These are phyloP conservation scores for Polyporus arcularius DNA, from an alignment of 768 basidiomycete genomes.

Conservation along the genomic window DNA sequence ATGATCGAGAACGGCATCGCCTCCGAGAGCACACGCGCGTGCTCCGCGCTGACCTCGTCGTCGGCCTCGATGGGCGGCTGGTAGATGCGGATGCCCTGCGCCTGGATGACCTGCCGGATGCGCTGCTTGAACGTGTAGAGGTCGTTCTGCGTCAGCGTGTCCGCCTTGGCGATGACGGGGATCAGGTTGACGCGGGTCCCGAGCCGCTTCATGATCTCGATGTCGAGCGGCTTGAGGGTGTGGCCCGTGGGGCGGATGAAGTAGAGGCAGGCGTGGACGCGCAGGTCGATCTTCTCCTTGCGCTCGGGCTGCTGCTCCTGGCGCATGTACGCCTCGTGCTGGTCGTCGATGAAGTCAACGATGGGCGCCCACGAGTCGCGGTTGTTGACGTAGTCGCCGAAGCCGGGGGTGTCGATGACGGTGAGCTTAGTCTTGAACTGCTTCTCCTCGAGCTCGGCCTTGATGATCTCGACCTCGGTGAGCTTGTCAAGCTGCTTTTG, in stretches of 20 bases:
- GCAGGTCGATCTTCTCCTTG: conserved; percentile 88
- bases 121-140: conserved; percentile 90
- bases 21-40: conserved; percentile 81
- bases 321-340: conserved; percentile 93
- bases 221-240: conserved; percentile 95
- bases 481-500: conserved; percentile 98
- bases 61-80: conserved; percentile 90
- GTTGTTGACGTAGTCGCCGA: conserved; percentile 99
- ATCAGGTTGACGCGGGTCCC: conserved; percentile 98
- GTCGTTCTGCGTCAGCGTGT: conserved; percentile 94
- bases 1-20: conserved; percentile 99
- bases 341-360: conserved; percentile 97
- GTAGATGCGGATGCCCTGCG: conserved; percentile 95
- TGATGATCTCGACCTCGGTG: conserved; percentile 98
- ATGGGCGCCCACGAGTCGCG: conserved; percentile 98
- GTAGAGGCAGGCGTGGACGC: conserved; percentile 96
- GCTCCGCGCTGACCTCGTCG: conserved; percentile 83
- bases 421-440: conserved; percentile 99
- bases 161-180: conserved; percentile 96
- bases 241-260: conserved; percentile 97
- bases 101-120: conserved; percentile 84
- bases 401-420: conserved; percentile 98
- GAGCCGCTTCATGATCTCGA: conserved; percentile 99
- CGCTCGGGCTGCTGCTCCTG: conserved; percentile 99
- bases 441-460: conserved; percentile 98